Evolutionary conservation across 495 filamentous ascomycete genomes (phyloP), one percentile per base, ranked within the genome.

Genomic region (Penicillium salamii): DNA sequence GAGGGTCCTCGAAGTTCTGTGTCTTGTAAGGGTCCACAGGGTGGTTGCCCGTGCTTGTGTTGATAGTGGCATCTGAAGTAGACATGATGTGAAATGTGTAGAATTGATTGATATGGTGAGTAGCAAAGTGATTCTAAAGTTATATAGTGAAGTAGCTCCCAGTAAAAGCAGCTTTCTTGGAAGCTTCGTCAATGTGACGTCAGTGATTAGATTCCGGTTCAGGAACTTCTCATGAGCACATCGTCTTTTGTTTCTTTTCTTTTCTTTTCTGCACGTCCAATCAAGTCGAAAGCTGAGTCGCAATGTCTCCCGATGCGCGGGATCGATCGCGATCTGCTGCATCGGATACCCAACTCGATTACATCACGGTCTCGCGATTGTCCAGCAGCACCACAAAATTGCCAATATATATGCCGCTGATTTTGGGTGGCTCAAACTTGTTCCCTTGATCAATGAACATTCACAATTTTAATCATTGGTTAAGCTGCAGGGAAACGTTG

Each of bases 1-100:
- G 72, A 0, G 78, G 72, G 15, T 80, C 68, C 9, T 89, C 71
- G 7, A 63, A 74, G 70, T 89, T 95, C 70, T 85, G 83, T 44
- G 75, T 62, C 60, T 81, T 90, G 78, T 95, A 96, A 0, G 91
- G 91, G 63, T 96, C 92, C 31, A 86, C 78, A 37, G 80, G 65
- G 65, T 84, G 77, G 59, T 56, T 64, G 46, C 77, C 79, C 21
- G 80, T 82, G 45, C 77, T 70, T 31, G 86, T 74, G 67, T 87
- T 86, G 63, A 81, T 81, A 63, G 62, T 57, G 23, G 58, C 50
- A 31, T 49, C 35, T 26, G 31, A 2, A 31, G 52, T 23, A 49
- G 70, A 65, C 70, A 73, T 73, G 28, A 58, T 63, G 42, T 43
- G 2, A 36, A 18, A 36, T 24, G 14, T 47, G 11, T 3, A 17